Conservation (phyloP, 2,329 filamentous ascomycete genomes). For the Colletotrichum gigasporum region DNA sequence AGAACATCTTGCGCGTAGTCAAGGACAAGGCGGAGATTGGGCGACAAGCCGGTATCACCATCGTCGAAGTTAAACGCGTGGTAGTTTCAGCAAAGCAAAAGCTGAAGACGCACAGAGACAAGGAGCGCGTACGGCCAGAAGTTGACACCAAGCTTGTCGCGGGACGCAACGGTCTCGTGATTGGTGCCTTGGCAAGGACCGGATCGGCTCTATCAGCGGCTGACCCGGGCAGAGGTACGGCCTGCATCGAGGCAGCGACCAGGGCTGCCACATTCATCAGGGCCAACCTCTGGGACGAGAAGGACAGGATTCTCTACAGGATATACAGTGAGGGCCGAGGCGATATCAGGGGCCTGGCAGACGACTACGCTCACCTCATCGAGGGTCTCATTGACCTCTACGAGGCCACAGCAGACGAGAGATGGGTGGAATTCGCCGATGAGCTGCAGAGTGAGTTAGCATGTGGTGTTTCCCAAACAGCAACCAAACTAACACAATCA, state of each 20-base stretch:
- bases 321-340: conserved; percentile 75
- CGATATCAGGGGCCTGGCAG: conserved; percentile 81
- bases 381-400: conserved; percentile 86
- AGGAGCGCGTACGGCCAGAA: conserved; percentile 77
- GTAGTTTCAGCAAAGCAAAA: conserved; percentile 74
- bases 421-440: conserved; percentile 83
- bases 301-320: conserved; percentile 72
- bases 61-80: conserved; percentile 73
- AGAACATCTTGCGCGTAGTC: conserved; percentile 84
- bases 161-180: conserved; percentile 88
- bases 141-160: conserved; percentile 90
- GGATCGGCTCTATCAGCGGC: conserved; percentile 72
- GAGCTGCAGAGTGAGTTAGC: conserved; percentile 76
- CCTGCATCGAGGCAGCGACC: conserved; percentile 73
- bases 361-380: conserved; percentile 93
- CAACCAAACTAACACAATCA: conserved; percentile 26
- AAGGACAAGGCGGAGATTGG: conserved; percentile 75
- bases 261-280: conserved; percentile 78
- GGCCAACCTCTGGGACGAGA: conserved; percentile 75
- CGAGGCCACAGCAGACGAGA: conserved; percentile 80
- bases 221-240: conserved; percentile 63
- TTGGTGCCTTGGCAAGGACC: conserved; percentile 81
- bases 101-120: conserved; percentile 76
- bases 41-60: conserved; percentile 77
- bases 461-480: conserved; percentile 5